These are phyloP conservation scores for Aspergillus transmontanensis DNA, from an alignment of 2,329 filamentous ascomycete species.

Conservation along the genomic window DNA sequence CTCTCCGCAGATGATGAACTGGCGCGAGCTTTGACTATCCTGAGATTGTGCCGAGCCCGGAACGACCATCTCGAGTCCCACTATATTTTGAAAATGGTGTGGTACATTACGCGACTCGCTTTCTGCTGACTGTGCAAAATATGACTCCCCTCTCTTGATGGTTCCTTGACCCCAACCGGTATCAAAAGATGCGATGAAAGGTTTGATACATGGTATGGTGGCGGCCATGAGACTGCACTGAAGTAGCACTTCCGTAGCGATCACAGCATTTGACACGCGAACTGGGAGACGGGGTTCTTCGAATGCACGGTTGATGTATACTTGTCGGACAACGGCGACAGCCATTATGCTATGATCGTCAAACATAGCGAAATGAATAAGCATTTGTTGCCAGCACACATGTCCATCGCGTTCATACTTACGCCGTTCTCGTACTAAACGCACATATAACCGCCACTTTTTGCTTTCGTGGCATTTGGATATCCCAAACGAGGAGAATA, in stretches of 20 bases:
- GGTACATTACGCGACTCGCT: background rate
- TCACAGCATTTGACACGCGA: conserved; percentile 32
- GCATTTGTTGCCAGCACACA: too few relatives aligned
- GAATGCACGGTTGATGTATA: conserved; percentile 30
- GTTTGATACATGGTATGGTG: conserved; percentile 46
- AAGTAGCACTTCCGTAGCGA: conserved; percentile 42
- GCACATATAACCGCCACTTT: conserved; percentile 18
- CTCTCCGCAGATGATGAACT: background rate
- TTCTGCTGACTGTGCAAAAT: background rate
- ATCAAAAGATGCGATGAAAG: conserved; percentile 44
- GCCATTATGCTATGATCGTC: conserved; percentile 20
- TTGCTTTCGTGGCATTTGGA: conserved; percentile 23
- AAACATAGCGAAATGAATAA: too few relatives aligned
- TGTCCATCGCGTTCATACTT: background rate
- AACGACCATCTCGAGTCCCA: background rate
- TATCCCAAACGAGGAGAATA: conserved; percentile 26
- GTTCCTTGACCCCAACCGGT: conserved; percentile 35
- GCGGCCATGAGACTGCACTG: conserved; percentile 45
- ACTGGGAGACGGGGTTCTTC: conserved; percentile 32
- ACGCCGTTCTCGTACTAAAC: conserved; percentile 18
- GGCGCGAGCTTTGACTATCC: background rate
- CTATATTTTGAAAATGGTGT: background rate
- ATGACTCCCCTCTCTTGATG: background rate
- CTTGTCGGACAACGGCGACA: conserved; percentile 38
- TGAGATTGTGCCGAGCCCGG: background rate